Base-by-base conservation (phyloP, 352 stramenopile genomes). In the Globisporangium alternatum region DNA sequence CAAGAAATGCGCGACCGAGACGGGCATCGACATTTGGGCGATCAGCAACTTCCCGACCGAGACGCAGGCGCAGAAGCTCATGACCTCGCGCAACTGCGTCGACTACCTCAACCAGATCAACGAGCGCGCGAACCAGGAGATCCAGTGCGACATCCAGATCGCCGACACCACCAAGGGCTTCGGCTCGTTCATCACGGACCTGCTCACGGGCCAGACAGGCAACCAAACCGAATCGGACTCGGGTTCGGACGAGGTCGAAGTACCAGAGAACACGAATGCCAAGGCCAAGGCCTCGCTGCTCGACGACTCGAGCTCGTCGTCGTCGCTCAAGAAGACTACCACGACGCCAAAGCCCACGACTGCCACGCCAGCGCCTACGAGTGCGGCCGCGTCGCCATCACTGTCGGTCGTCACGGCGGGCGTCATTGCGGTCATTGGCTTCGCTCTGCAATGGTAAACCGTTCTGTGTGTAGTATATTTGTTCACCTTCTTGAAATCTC, bases 71-170 rank as follows among this genome's bases (percentile, higher is more conserved):
- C 47, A 81, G 52, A 71, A 61, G 39, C 65, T 90, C 39, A 72
- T 74, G 33, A 71, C 75, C 62, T 78, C 74, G 35, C 74, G 72
- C 45, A 78, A 75, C 58, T 90, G 81, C 69, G 80, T 84, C 28
- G 80, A 86, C 45, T 89, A 80, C 63, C 43, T 88, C 64, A 90
- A 90, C 71, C 81, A 90, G 66, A 71, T 90, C 52, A 88, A 79
- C 68, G 57, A 85, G 57, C 39, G 74, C 51, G 81, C 81, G 62
- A 90, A 90, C 70, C 33, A 56, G 44, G 56, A 72, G 22, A 88
- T 86, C 57, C 71, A 82, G 48, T 90, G 81, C 60, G 72, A 83
- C 25, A 62, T 75, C 55, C 37, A 65, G 45, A 62, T 90, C 47
- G 69, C 68, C 44, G 68, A 72, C 54, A 56, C 75, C 25, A 74